A percentile compares a stretch with the other conserved stretches of the same genome.
Evolutionary conservation across 2,329 filamentous ascomycete species (phyloP).

Genomic region (Trichoderma harzianum): DNA sequence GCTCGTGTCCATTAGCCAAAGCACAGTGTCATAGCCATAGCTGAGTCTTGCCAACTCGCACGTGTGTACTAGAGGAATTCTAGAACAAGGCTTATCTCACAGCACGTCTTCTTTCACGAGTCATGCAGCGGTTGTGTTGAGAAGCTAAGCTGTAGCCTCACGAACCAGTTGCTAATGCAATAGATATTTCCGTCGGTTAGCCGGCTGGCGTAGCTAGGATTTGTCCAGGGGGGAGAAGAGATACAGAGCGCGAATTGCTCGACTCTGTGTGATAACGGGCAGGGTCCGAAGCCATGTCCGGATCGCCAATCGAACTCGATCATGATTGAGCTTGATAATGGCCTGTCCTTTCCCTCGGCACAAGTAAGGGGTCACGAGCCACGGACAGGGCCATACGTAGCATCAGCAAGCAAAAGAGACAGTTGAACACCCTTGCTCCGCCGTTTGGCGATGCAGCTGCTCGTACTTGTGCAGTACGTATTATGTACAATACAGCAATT

Average conservation of each 20-base stretch:
- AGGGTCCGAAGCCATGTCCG: not conserved
- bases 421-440: not conserved
- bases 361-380: conserved; percentile 6
- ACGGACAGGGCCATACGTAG: not conserved
- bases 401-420: not conserved
- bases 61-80: not conserved
- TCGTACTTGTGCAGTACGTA: not conserved
- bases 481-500: not conserved
- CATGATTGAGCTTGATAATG: not conserved
- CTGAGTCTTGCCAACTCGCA: not conserved
- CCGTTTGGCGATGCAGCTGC: not conserved
- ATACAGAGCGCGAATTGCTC: not conserved
- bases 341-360: not conserved
- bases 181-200: not conserved
- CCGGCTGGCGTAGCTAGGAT: not conserved
- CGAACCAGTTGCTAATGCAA: conserved; percentile 1
- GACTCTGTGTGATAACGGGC: not conserved
- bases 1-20: not conserved
- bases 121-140: conserved; percentile 1
- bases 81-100: conserved; percentile 11
- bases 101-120: not conserved
- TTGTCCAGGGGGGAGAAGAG: not conserved
- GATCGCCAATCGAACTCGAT: not conserved
- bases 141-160: not conserved
- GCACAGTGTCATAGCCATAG: not conserved